Base-by-base conservation (phyloP, 495 filamentous ascomycete genomes). In the Rostrohypoxylon terebratum region DNA sequence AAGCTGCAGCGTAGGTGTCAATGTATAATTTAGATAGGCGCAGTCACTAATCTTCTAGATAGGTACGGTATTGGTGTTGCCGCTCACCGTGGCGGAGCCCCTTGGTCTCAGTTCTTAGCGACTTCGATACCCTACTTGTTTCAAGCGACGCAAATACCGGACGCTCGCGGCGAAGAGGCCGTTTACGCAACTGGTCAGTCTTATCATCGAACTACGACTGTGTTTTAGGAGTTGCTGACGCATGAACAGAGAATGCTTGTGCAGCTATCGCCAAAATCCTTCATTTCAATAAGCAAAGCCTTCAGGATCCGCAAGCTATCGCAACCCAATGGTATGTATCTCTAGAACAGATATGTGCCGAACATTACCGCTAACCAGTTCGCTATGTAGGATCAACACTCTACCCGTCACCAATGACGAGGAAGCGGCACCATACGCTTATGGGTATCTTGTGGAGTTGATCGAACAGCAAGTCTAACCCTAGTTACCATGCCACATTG, bases 191-290 rank as follows among this genome's bases (percentile, higher is more conserved):
- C 93, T 20, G 76, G 76, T 77, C 53, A 66, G 74, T 65, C 14
- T 23, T 18, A 11, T 31, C n/a, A 20, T 64, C n/a, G 10, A 34
- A 50, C 7, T 45, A 1, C 10, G n/a, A 10, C 3, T 18, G 9
- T 21, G 38, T 51, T n/a, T 21, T 21, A 6, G 18, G 14, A 1
- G 40, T 34, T 4, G 50, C 67, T 78, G 58, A 78, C 20, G 20
- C 16, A 13, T 6, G 10, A 18, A 47, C 75, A 8, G 96, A 99
- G 81, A 99, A 99, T 78, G 96, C 96, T 5, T 97, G 94, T 68
- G 95, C 96, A 34, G 93, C 92, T 77, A 96, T 99, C 78, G 96
- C 96, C 28, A 98, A 98, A 87, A 92, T 98, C 50, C 82, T 99
- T 69, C 94, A 96, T 74, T 97, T 88, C 84, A 97, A 97, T 80